Evolutionary conservation across 2,329 filamentous ascomycete species (phyloP), one percentile per base, ranked within the genome.

Genomic region (Polychaeton citri): DNA sequence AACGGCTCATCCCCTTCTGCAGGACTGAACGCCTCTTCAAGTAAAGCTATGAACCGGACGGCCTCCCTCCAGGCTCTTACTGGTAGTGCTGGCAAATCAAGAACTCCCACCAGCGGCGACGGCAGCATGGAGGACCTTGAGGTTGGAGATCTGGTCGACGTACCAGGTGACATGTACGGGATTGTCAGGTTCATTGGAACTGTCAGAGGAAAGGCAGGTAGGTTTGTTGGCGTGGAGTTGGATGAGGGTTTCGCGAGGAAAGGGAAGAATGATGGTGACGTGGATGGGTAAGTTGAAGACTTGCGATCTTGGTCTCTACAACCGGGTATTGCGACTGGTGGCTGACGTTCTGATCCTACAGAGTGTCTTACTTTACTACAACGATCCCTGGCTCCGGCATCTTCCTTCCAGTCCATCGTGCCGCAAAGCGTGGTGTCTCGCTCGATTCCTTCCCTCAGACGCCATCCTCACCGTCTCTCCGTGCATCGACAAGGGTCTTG

Each of bases 241-340:
- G 76, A 79, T 50, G 66, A 74, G 36, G 82, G 93, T 47, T 92
- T 80, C 64, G 82, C 86, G 21, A 60, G 70, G 35, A 75, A 81
- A 54, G 90, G 90, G 21, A 98, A 98, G 68, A 98, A 98, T 55
- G 92, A 74, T 51, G 90, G 90, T 44, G 87, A 94, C 58, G 90
- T 96, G 37, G 88, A 96, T 48, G 90, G 88, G 83, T 88, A 69
- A 61, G 74, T 53, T 6, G 10, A 16, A 10, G n/a, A 21, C 15
- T 30, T 5, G 24, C 7, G 20, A 21, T 19, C 16, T 30, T 24
- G 17, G 5, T 10, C 30, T 17, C 3, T 13, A 17, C 18, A 21
- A 38, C 30, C 35, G 16, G n/a, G 3, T 7, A 33, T 17, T 7
- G n/a, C n/a, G n/a, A n/a, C n/a, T n/a, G n/a, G n/a, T n/a, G n/a